Base-by-base conservation (phyloP, 805 yeast species). In the Candida qinlingensis region DNA sequence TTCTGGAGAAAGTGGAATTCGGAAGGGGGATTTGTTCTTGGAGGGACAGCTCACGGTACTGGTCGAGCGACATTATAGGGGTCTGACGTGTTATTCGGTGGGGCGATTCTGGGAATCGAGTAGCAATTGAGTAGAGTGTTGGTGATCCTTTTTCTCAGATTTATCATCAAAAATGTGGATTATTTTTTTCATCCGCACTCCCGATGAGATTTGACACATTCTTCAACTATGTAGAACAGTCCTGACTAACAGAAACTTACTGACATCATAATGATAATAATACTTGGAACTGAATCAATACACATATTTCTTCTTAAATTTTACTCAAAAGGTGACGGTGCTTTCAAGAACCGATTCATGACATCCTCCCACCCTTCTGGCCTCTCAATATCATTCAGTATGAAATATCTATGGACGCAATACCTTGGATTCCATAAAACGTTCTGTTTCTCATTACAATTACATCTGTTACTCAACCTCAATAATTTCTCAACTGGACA, bases 341-440 rank as follows among this genome's bases (percentile, higher is more conserved):
- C 31, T 28, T 28, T 39, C 29, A 42, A 35, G 26, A 8, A 26
- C 29, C 31, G 34, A 29, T 45, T 45, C 7, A 45, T 7, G 7
- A n/a, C 19, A 4, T 13, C 34, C 10, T 81, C 83, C 92, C 92
- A 86, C 19, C 86, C 87, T 42, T 65, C 66, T 46, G 88, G 89
- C 69, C 82, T 84, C 51, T 70, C 65, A 56, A 81, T 59, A 44
- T 75, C 74, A 57, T 75, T 75, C 42, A 80, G 68, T 26, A 75
- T 74, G 69, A 72, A 81, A 68, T 69, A 86, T 63, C 78, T 79
- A 54, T 76, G 70, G 33, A 85, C 78, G 70, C 95, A 86, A 9
- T 87, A 81, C 65, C 82, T 85, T 19, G 76, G 80, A 58, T 75
- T 77, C 83, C 86, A 86, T 19, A 91, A 81, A 70, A 86, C 83